phyloP scores from a whole-genome alignment of 768 basidiomycete species.

The Vishniacozyma victoriae region DNA sequence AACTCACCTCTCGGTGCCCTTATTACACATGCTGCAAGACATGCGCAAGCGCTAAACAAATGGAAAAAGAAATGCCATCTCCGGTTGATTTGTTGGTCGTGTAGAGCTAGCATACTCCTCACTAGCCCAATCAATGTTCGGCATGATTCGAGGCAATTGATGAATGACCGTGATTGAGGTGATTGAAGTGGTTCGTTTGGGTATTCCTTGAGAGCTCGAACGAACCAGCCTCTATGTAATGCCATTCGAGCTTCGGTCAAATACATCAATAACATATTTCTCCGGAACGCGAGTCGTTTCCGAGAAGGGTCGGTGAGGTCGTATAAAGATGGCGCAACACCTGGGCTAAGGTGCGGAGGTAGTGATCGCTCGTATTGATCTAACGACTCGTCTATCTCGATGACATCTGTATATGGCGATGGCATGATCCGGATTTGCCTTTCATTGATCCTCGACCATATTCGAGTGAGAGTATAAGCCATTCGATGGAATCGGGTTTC shows the following conservation, averaged over 20 bases:
- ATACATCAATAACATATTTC: conserved; percentile 17
- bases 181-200: conserved; percentile 6
- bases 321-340: conserved; percentile 6
- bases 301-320: conserved; percentile 9
- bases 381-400: conserved; percentile 7
- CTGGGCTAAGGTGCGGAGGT: conserved; percentile 11
- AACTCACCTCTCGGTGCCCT: conserved; percentile 3
- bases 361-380: conserved; percentile 8
- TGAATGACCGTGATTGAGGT: conserved; percentile 6
- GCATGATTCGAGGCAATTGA: conserved; percentile 8
- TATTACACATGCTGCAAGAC: conserved; percentile 9
- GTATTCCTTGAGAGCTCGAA: conserved; percentile 8
- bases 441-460: conserved; percentile 20
- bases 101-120: conserved; percentile 8
- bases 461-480: conserved; percentile 11
- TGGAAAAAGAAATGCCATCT: conserved; percentile 16
- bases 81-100: conserved; percentile 8
- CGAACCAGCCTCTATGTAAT: conserved; percentile 13
- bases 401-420: conserved; percentile 13
- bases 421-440: conserved; percentile 9
- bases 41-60: conserved; percentile 8
- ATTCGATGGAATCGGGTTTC: conserved; percentile 6
- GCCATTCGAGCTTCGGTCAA: conserved; percentile 18
- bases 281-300: conserved; percentile 6
- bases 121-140: conserved; percentile 7